Percentiles rank a stretch among this genome's conserved stretches.
phyloP scores from a whole-genome alignment of 306 rosid genomes.

The Glycine latifolia region DNA sequence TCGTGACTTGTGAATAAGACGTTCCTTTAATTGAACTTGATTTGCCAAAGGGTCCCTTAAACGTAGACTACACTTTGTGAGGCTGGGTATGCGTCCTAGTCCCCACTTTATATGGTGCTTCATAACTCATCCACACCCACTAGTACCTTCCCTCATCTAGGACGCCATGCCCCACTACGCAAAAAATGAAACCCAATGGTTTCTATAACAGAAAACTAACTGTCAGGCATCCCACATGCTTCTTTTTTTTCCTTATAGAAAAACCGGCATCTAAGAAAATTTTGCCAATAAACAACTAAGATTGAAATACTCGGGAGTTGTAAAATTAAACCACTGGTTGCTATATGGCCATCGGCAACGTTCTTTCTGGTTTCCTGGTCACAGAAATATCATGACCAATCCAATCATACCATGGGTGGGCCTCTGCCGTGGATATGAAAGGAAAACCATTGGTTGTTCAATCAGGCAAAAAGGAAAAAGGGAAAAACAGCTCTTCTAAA shows the following conservation, averaged over 20 bases:
- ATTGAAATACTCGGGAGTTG: no score
- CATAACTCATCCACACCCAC: conserved; percentile 18
- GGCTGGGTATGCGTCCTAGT: conserved; percentile 53
- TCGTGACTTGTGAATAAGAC: conserved; percentile 39
- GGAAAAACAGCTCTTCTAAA: not conserved
- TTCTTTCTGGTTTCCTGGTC: conserved; percentile 13
- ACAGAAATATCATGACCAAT: conserved; percentile 20
- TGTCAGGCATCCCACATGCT: conserved; percentile 3
- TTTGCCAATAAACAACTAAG: conserved; percentile 28
- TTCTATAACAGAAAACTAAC: conserved; percentile 15
- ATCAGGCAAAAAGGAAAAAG: conserved; percentile 10
- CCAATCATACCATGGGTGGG: conserved; percentile 18
- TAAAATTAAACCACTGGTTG: no score
- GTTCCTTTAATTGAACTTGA: conserved; percentile 44
- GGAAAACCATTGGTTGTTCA: not conserved
- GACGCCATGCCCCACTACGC: conserved; percentile 40
- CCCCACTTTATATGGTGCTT: conserved; percentile 42
- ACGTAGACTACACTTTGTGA: conserved; percentile 56
- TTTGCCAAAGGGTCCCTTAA: conserved; percentile 49
- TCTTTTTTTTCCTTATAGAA: not conserved
- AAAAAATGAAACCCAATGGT: conserved; percentile 35
- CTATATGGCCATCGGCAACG: no score
- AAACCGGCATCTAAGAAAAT: not conserved
- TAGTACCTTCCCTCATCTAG: conserved; percentile 18
- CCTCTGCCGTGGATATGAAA: no score